Evolutionary conservation across 805 yeast species (phyloP).

Genomic region (Kazachstania bromeliacearum): DNA sequence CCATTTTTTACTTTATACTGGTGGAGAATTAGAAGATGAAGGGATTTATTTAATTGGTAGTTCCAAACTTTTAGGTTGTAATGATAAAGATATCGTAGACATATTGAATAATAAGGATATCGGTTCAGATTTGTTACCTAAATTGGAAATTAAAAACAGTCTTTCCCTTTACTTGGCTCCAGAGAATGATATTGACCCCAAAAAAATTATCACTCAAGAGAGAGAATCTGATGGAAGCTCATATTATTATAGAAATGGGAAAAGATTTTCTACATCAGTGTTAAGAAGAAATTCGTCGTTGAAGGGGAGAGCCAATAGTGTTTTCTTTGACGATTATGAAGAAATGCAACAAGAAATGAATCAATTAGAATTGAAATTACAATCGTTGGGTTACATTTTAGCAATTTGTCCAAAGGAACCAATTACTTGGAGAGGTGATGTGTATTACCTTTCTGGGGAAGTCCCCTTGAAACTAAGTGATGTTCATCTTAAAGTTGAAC

Average conservation of each 20-base stretch:
- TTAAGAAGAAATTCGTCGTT: too few species aligned
- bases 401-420: slow-evolving; percentile 76
- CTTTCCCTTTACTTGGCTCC: slow-evolving; percentile 18
- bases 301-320: too few species aligned
- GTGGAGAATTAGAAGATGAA: slow-evolving; percentile 51
- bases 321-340: slow-evolving; percentile 24
- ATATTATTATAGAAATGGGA: too few species aligned
- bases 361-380: slow-evolving; percentile 21
- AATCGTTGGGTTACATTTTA: slow-evolving; percentile 49
- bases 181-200: slow-evolving; percentile 12
- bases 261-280: too few species aligned
- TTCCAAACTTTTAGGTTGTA: slow-evolving; percentile 31
- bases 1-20: slow-evolving; percentile 71
- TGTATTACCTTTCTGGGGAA: slow-evolving; percentile 40
- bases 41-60: slow-evolving; percentile 81
- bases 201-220: slow-evolving; percentile 20
- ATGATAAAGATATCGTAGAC: slow-evolving; percentile 35
- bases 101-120: slow-evolving; percentile 39
- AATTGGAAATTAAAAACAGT: slow-evolving; percentile 24
- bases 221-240: slow-evolving; percentile 18
- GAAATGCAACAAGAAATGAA: slow-evolving; percentile 25
- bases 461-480: slow-evolving; percentile 6
- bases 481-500: slow-evolving; percentile 3
- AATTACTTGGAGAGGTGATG: slow-evolving; percentile 82
- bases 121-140: slow-evolving; percentile 40